phyloP scores from a whole-genome alignment of 2,329 filamentous ascomycete genomes.

The Parastagonospora avenae region DNA sequence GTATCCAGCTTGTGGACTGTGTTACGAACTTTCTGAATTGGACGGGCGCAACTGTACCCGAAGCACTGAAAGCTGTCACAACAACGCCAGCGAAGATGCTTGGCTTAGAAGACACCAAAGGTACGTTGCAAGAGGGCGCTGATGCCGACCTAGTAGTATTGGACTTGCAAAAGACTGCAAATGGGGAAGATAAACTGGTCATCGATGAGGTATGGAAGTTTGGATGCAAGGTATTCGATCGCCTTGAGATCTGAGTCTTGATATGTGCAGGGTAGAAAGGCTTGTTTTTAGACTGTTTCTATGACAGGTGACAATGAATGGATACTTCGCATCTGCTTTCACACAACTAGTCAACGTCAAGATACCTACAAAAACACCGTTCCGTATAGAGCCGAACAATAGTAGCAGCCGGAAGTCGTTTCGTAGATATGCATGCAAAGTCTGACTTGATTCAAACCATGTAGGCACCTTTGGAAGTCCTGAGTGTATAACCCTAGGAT shows the following conservation, averaged over 20 bases:
- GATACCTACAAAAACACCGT: no score
- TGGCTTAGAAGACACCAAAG: constrained; percentile 70
- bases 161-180: constrained; percentile 56
- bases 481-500: no score
- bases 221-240: constrained; percentile 53
- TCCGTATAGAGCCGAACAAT: no score
- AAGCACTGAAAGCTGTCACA: constrained; percentile 75
- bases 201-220: constrained; percentile 85
- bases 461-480: no score
- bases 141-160: constrained; percentile 68
- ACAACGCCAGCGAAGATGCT: constrained; percentile 78
- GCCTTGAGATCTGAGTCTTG: background rate
- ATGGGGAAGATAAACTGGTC: constrained; percentile 58
- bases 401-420: no score
- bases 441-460: no score
- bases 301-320: no score
- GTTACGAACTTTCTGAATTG: constrained; percentile 80
- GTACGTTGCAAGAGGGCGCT: constrained; percentile 54
- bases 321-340: no score
- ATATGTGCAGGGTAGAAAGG: background rate
- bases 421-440: no score
- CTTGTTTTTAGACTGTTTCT: no score
- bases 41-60: constrained; percentile 70
- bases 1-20: constrained; percentile 77
- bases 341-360: no score